Evolutionary conservation across 768 basidiomycete species (phyloP).

Genomic region (Boletus sp.): DNA sequence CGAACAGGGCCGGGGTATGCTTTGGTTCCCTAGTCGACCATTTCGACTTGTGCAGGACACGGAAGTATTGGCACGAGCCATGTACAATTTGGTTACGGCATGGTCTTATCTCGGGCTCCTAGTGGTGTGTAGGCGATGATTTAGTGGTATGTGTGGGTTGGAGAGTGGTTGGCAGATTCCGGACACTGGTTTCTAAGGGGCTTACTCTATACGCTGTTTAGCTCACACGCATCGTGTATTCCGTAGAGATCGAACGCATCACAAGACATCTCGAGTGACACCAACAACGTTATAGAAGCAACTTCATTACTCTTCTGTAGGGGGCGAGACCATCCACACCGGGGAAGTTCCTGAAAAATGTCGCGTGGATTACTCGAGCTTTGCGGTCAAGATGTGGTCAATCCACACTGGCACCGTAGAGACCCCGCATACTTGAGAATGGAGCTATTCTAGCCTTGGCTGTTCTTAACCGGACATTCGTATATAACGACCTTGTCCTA

Average conservation of each 20-base stretch:
- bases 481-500: constrained; percentile 22
- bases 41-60: not conserved
- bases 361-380: constrained; percentile 16
- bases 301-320: constrained; percentile 21
- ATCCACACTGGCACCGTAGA: constrained; percentile 23
- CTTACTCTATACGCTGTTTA: constrained; percentile 2
- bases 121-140: not conserved
- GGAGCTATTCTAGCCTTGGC: not conserved
- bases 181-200: not conserved
- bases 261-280: constrained; percentile 24
- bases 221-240: constrained; percentile 15
- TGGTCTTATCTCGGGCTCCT: constrained; percentile 13
- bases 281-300: constrained; percentile 26
- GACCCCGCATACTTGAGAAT: constrained; percentile 30
- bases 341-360: constrained; percentile 20
- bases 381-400: constrained; percentile 14
- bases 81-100: constrained; percentile 7
- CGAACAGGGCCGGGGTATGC: constrained; percentile 10
- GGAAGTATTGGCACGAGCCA: not conserved
- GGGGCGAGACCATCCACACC: constrained; percentile 16
- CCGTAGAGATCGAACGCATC: constrained; percentile 19
- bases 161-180: not conserved
- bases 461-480: not conserved
- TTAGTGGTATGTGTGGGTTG: not conserved
- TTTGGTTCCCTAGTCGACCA: not conserved